Evolutionary conservation across 1,139 yeast genomes (phyloP), one percentile per base, ranked within the genome.

Genomic region (Saccharomyces pastorianus): DNA sequence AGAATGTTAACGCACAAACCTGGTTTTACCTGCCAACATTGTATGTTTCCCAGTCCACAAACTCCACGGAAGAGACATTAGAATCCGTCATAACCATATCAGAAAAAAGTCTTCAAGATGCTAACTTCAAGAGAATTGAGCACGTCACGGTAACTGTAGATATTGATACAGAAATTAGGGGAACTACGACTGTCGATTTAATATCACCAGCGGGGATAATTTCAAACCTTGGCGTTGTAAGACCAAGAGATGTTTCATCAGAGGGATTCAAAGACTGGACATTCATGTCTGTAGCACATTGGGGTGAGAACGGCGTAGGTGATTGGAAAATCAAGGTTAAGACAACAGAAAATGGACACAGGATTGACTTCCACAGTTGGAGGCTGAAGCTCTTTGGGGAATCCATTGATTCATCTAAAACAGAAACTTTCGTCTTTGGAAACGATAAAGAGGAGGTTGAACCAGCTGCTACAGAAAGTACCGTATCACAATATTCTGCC

Each of bases 271-370:
- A 67, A 8, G 77, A 85, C 60, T 95, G 99, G 99, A 87, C 90
- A 1, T 93, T 93, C 66, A 89, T 91, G 90, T 81, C 95, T n/a
- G 98, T 95, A 25, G 98, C 96, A 2, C 98, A 93, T 69, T 93
- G 99, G 98, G 97, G 96, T 38, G 97, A 90, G 67, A 58, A 70
- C 1, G 95, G 95, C 1, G 71, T 71, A 32, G 99, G 99, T 9
- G 82, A 81, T 14, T 95, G 99, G 99, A 81, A 73, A 38, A 66
- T 93, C 27, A 81, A 78, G 61, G 91, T 91, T 1, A 72, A 73
- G 56, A 81, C 82, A 53, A 67, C 67, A 8, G 71, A 70, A 26
- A 71, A 70, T 7, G 69, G 61, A 1, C 73, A 74, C 58, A 68
- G 69, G 8, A 82, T 91, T 5, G 68, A 65, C 4, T 78, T 93